Evolutionary conservation across 1,284 basidiomycete species (phyloP).

Genomic region (Ganoderma meredithae): DNA sequence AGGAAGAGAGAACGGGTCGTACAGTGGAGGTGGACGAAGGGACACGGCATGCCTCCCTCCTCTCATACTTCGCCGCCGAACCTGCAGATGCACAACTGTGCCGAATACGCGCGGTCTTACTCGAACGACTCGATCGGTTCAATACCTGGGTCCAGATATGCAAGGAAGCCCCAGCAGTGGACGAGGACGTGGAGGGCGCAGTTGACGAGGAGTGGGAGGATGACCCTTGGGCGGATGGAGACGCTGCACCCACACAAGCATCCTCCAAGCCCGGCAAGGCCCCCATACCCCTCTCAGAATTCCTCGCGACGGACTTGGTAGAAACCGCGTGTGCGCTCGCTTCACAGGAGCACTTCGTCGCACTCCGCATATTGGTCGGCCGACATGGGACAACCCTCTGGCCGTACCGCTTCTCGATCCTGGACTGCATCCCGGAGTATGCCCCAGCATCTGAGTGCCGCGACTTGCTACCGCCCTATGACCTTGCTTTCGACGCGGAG

Average conservation of each 20-base stretch:
- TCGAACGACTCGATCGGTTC: conserved; percentile 69
- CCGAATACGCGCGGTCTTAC: conserved; percentile 64
- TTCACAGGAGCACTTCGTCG: conserved; percentile 61
- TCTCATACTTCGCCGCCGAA: conserved; percentile 58
- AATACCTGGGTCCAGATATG: conserved; percentile 72
- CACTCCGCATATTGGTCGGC: conserved; percentile 63
- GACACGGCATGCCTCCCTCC: conserved; percentile 42
- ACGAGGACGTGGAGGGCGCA: conserved; percentile 33
- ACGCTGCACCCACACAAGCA: conserved; percentile 35
- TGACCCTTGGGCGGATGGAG: conserved; percentile 79
- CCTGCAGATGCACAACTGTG: conserved; percentile 70
- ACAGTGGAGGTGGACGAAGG: conserved; percentile 23
- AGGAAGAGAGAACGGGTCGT: conserved; percentile 36
- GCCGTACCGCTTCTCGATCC: conserved; percentile 73
- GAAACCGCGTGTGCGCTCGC: conserved; percentile 73
- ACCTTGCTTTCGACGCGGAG: conserved; percentile 57
- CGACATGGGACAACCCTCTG: conserved; percentile 67
- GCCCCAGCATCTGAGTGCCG: conserved; percentile 66
- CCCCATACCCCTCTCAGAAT: conserved; percentile 65
- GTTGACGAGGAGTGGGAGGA: conserved; percentile 75
- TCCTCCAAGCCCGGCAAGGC: conserved; percentile 38
- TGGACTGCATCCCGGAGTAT: conserved; percentile 80
- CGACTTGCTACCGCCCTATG: conserved; percentile 70
- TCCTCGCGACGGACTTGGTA: conserved; percentile 68
- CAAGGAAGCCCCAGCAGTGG: conserved; percentile 45